Evolutionary conservation across 257 asterid genomes (phyloP).

Genomic region (Buddleja alternifolia): DNA sequence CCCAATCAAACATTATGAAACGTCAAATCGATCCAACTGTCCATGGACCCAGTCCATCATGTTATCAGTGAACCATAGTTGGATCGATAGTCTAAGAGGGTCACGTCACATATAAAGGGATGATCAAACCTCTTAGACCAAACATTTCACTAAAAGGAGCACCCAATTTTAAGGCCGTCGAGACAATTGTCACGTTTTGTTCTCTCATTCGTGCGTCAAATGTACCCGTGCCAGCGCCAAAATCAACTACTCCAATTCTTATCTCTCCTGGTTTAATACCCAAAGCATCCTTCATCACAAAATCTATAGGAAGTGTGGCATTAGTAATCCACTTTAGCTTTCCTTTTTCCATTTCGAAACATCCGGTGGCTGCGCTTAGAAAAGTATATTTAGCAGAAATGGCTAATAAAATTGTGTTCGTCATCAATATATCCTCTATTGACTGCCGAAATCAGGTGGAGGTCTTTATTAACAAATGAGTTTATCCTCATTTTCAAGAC

Average conservation of each 20-base stretch:
- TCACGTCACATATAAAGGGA: constrained; percentile 68
- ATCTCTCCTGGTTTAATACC: too few relatives aligned
- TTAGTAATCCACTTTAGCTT: constrained; percentile 68
- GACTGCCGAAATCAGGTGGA: too few relatives aligned
- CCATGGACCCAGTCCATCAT: constrained; percentile 88
- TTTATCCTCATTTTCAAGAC: too few relatives aligned
- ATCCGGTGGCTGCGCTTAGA: constrained; percentile 69
- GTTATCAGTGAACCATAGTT: constrained; percentile 86
- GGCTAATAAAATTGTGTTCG: too few relatives aligned
- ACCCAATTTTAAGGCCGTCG: constrained; percentile 81
- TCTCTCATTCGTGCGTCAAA: constrained; percentile 90
- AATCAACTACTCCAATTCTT: constrained; percentile 76
- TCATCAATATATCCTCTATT: too few relatives aligned
- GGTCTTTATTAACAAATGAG: too few relatives aligned
- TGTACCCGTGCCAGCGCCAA: constrained; percentile 81
- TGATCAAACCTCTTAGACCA: constrained; percentile 76
- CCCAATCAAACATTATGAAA: constrained; percentile 89
- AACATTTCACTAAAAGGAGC: constrained; percentile 90
- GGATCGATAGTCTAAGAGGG: too few relatives aligned
- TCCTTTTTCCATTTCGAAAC: constrained; percentile 91
- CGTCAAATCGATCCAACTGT: constrained; percentile 84
- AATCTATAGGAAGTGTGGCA: constrained; percentile 47
- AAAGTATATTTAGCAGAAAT: too few relatives aligned
- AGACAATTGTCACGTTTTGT: constrained; percentile 62
- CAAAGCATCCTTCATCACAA: constrained; percentile 56